Base-by-base conservation (phyloP, 2,329 filamentous ascomycete genomes). In the Sclerotinia trifoliorum region DNA sequence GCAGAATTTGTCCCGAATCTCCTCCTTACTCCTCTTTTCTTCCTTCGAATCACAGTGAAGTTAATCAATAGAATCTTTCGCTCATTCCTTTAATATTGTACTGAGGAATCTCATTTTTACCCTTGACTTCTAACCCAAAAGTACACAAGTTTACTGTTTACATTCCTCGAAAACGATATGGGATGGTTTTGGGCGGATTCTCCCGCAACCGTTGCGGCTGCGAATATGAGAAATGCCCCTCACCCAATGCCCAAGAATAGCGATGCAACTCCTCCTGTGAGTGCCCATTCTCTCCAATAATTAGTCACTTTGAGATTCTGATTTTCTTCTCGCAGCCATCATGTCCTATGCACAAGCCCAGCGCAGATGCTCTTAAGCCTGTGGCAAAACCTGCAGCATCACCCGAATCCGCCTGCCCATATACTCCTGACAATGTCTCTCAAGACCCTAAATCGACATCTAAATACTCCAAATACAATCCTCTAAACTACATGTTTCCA, bases 401-500 rank as follows among this genome's bases (percentile, higher is more conserved):
- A n/a, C 72, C 77, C 66, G 75, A 77, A 70, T 69, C 75, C 66
- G 70, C 74, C 68, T 76, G 76, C 73, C 74, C 71, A 72, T 72
- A 77, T 73, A 75, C 75, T 71, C 71, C 77, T 71, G 62, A 74
- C 75, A 69, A 75, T 29, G 42, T 48, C 17, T 66, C 72, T 3
- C 67, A 71, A 55, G 62, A 62, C 11, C 29, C 70, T 75, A 44
- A 44, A 48, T 63, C 78, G 74, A 49, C 75, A 55, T 86, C 87
- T 0, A 84, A 85, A 51, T 81, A 88, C 68, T 87, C 88, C n/a
- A 88, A 85, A 74, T 81, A 91, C 55, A 92, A 92, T 75, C 89
- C 89, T 6, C 84, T 99, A 65, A 99, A 99, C 82, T 97, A 94
- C 83, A 99, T 99, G 94, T 96, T 96, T 79, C 84, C 86, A 52